Percentiles rank a stretch among this genome's conserved stretches.
Conservation (phyloP, 371 early-diverging fungal species). For the Haplosporangium sp. region DNA sequence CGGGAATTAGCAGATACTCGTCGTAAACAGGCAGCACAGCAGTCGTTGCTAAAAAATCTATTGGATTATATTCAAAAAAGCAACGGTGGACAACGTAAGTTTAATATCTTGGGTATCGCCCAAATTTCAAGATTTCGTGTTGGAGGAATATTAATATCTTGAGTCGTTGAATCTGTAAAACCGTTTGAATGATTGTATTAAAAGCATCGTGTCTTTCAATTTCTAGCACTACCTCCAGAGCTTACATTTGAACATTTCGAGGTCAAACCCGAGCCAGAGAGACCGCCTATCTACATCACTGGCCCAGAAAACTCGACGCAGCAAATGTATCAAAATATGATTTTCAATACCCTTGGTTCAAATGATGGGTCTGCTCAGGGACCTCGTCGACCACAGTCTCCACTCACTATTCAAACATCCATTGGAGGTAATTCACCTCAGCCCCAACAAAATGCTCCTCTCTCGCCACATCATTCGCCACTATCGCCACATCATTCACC, state of each 20-base stretch:
- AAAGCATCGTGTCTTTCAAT: neutral
- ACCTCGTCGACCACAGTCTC: constrained; percentile 40
- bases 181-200: neutral
- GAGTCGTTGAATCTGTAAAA: no score
- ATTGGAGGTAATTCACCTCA: constrained; percentile 31
- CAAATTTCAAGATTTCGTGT: no score
- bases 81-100: constrained; percentile 60
- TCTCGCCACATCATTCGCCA: constrained; percentile 49
- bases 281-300: constrained; percentile 71
- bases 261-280: constrained; percentile 60
- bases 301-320: constrained; percentile 61
- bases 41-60: constrained; percentile 67
- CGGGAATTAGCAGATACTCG: constrained; percentile 79
- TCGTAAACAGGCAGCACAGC: constrained; percentile 70
- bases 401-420: constrained; percentile 52
- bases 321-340: constrained; percentile 51
- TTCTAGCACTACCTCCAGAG: constrained; percentile 56
- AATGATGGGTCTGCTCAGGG: constrained; percentile 33
- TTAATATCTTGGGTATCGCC: neutral
- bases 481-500: constrained; percentile 47
- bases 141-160: no score
- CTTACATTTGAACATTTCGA: constrained; percentile 60
- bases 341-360: constrained; percentile 36
- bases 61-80: constrained; percentile 66
- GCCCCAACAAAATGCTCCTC: constrained; percentile 43